Base-by-base conservation (phyloP, 305 asterid genomes). In the Withania somnifera region DNA sequence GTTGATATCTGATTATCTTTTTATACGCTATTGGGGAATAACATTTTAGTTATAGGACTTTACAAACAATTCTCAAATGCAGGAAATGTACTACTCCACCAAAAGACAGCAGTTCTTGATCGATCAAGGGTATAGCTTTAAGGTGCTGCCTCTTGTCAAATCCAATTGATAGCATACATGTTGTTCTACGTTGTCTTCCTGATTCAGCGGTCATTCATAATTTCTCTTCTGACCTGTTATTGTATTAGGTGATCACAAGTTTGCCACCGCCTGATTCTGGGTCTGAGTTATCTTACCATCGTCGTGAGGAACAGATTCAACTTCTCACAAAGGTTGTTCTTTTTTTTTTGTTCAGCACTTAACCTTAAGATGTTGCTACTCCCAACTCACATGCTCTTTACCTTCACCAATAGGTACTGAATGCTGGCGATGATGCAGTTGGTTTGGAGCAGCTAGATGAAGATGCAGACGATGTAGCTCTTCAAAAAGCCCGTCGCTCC, bases 121-220 rank as follows among this genome's bases (percentile, higher is more conserved):
- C 53, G 99, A 96, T 88, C 98, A 96, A 88, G 99, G 99, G 82
- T 96, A 96, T 83, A 96, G 98, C 87, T 96, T 96, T 85, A 96
- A 94, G 99, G 99, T 94, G 84, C 60, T 11, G n/a, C 42, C 40
- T 71, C 40, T 30, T 73, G 58, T 26, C 8, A 34, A 17, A 66
- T 50, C 50, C 75, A 34, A 30, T 7, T 66, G 50, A 66, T 34
- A 34, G 28, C 19, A 24, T 36, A 9, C 42, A 10, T 78, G 22
- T n/a, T 0, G 24, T 53, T 53, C 30, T 4, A 19, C 20, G 20
- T 63, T 4, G 24, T 47, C 82, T 56, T 57, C 54, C 1, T 52
- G 69, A 56, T 56, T 8, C 36, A 61, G 0, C 1, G 0, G 34
- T 45, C 20, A 11, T 50, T 42, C 45, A 15, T 40, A 19, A 52